Evolutionary conservation across 75 land plant genomes (phyloP).

Genomic region (Picea glauca): DNA sequence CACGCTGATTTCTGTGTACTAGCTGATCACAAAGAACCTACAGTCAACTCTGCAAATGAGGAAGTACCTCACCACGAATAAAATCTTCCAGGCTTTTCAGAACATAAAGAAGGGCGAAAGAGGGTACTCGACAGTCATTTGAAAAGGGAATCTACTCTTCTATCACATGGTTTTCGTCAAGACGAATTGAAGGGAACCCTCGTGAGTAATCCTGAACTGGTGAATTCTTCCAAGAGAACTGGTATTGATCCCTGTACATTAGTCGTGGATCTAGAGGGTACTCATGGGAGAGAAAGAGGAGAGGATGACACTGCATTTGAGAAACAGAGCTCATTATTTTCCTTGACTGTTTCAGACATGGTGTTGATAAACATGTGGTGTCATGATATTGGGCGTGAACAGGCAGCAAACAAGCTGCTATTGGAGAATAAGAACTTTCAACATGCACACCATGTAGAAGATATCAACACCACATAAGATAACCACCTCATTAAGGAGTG

Average conservation of each 20-base stretch:
- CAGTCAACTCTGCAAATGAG: conserved; percentile 16
- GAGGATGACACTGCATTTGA: too few species aligned
- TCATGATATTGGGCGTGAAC: too few species aligned
- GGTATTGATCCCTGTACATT: background rate
- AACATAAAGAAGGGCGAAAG: background rate
- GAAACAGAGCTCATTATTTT: too few species aligned
- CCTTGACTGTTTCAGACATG: too few species aligned
- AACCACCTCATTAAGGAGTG: too few species aligned
- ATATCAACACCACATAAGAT: too few species aligned
- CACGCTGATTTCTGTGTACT: conserved; percentile 20
- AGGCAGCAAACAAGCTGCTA: too few species aligned
- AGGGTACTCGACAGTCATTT: conserved; percentile 1
- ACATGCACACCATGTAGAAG: too few species aligned
- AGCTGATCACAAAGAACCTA: conserved; percentile 12
- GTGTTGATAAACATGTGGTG: too few species aligned
- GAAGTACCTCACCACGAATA: conserved; percentile 17
- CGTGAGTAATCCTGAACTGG: conserved; percentile 1
- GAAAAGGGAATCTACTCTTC: conserved; percentile 5
- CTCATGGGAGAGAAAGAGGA: too few species aligned
- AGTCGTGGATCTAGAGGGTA: too few species aligned
- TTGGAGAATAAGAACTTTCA: too few species aligned
- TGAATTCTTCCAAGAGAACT: background rate
- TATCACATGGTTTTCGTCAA: conserved; percentile 6
- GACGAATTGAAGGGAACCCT: background rate
- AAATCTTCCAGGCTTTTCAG: background rate